Evolutionary conservation across 2,329 filamentous ascomycete genomes (phyloP), one percentile per base, ranked within the genome.

Genomic region (Dendryphion nanum): DNA sequence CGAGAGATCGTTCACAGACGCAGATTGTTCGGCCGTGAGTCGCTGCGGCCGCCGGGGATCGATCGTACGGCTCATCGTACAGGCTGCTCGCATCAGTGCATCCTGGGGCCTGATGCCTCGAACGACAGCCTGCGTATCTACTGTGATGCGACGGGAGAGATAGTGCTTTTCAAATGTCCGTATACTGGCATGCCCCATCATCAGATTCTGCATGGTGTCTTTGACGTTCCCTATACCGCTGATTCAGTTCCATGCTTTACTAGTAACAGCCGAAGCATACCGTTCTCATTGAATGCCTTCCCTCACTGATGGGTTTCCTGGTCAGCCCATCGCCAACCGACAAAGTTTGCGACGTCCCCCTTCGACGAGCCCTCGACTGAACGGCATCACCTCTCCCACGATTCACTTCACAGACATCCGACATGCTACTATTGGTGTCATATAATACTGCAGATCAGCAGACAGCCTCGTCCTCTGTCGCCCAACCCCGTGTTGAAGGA

Each of bases 221-320:
- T n/a, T 24, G 7, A n/a, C n/a, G n/a, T 24, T 24, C n/a, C 21
- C 21, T 24, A n/a, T 24, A n/a, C n/a, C 21, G 7, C n/a, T n/a
- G n/a, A n/a, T n/a, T n/a, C n/a, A n/a, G n/a, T n/a, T n/a, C n/a
- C n/a, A n/a, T n/a, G n/a, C n/a, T n/a, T n/a, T n/a, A n/a, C n/a
- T n/a, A n/a, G n/a, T n/a, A n/a, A n/a, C n/a, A n/a, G n/a, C n/a
- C n/a, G n/a, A 37, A n/a, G 59, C 61, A 58, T 49, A 69, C 58
- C 19, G 39, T 62, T 68, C 31, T 63, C 40, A 41, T 69, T 67
- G 32, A 70, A 66, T 4, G 50, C 60, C 41, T 69, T 68, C 13
- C 58, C 58, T 45, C 31, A 47, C 43, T 37, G 32, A 47, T 45
- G 21, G 42, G 41, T 34, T 45, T 45, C 28, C 38, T 47, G 18